Conservation (phyloP, 306 rosid genomes). For the Quercus ilex region DNA sequence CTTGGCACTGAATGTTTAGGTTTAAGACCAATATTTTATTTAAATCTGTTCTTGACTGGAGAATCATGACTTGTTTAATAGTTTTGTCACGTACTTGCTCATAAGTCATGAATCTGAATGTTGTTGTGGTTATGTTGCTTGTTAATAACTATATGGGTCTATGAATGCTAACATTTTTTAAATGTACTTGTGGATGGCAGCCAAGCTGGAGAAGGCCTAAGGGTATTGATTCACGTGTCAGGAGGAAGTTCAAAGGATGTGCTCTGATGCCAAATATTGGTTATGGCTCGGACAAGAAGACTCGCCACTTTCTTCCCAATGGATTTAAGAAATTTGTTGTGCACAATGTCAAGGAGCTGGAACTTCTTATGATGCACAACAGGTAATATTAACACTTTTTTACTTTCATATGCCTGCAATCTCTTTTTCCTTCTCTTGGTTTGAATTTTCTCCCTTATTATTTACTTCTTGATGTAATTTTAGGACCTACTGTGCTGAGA, state of each 20-base stretch:
- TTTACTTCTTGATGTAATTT: neutral
- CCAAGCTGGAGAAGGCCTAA: constrained; percentile 74
- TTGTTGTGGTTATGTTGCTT: neutral
- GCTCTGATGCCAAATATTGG: constrained; percentile 79
- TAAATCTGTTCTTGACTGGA: neutral
- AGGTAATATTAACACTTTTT: constrained; percentile 24
- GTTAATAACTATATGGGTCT: neutral
- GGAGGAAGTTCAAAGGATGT: constrained; percentile 86
- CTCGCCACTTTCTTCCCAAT: constrained; percentile 75
- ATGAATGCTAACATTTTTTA: neutral
- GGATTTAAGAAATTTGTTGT: constrained; percentile 80
- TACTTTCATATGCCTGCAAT: neutral
- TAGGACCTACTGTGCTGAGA: constrained; percentile 80
- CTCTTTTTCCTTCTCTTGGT: neutral
- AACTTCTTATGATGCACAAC: constrained; percentile 81
- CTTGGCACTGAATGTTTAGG: neutral
- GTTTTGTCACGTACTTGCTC: neutral
- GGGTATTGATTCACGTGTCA: constrained; percentile 87
- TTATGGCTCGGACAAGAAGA: constrained; percentile 73
- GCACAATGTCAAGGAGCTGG: constrained; percentile 55
- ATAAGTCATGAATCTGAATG: neutral
- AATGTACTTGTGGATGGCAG: constrained; percentile 24
- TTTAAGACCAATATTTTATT: neutral
- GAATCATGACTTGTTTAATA: neutral
- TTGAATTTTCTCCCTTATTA: neutral